A percentile compares a stretch with the other conserved stretches of the same genome.
phyloP scores from a whole-genome alignment of 345 rosid species.

The Pseudoturritis turrita region DNA sequence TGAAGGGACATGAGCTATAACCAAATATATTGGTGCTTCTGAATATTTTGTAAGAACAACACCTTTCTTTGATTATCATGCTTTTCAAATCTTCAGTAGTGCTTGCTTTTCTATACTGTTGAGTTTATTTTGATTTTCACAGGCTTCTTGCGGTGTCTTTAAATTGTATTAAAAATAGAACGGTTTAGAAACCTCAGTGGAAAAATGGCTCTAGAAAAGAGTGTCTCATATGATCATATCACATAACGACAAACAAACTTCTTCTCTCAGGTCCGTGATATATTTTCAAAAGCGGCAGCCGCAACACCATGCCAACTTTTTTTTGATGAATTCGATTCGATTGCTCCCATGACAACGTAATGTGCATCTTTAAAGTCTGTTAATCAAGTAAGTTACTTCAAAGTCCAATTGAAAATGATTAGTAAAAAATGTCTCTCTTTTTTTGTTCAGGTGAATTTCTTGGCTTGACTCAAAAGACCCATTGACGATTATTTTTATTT shows the following conservation, averaged over 20 bases:
- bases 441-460: too few relatives aligned
- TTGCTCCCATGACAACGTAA: constrained; percentile 97
- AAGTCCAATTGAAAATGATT: too few relatives aligned
- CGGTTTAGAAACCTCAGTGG: neutral
- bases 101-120: neutral
- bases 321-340: constrained; percentile 96
- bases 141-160: neutral
- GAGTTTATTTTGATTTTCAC: neutral
- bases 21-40: constrained; percentile 97
- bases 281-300: constrained; percentile 87
- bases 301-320: constrained; percentile 96
- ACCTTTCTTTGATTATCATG: neutral
- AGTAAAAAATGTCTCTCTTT: too few relatives aligned
- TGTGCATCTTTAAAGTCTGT: constrained; percentile 71
- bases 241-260: neutral
- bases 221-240: neutral
- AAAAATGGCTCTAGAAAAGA: neutral
- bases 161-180: neutral
- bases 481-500: too few relatives aligned
- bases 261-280: constrained; percentile 75
- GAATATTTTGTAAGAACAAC: constrained; percentile 81
- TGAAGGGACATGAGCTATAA: constrained; percentile 94
- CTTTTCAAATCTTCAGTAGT: neutral
- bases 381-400: constrained; percentile 65
- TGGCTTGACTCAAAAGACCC: too few relatives aligned